A percentile compares a stretch with the other conserved stretches of the same genome.
Evolutionary conservation across 768 basidiomycete genomes (phyloP).

Genomic region (Paxillus involutus): DNA sequence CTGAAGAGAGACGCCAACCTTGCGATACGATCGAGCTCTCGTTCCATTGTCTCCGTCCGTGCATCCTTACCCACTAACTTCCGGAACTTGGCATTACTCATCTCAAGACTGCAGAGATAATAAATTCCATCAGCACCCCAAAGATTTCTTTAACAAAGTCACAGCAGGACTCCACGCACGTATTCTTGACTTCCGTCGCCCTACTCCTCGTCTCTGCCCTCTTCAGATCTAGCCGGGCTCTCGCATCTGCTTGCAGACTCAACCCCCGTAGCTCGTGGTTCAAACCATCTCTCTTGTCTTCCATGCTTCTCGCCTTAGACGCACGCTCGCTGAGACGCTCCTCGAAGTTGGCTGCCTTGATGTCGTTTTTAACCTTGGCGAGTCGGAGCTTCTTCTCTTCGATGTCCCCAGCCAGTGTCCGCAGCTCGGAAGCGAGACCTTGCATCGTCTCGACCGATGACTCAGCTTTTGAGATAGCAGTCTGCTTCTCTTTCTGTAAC

Average conservation of each 20-base stretch:
- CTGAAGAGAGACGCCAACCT: constrained; percentile 45
- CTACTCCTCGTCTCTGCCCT: constrained; percentile 65
- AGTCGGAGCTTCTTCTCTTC: constrained; percentile 66
- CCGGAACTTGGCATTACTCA: constrained; percentile 59
- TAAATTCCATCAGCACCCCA: constrained; percentile 3
- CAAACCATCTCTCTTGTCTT: constrained; percentile 67
- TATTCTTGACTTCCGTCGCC: constrained; percentile 61
- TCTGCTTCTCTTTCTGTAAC: constrained; percentile 49
- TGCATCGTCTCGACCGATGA: constrained; percentile 56
- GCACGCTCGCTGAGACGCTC: constrained; percentile 56
- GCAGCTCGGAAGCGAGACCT: constrained; percentile 51
- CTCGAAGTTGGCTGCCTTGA: constrained; percentile 64
- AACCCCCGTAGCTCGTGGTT: constrained; percentile 69
- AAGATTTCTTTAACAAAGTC: background rate
- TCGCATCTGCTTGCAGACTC: constrained; percentile 74
- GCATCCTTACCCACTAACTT: constrained; percentile 64
- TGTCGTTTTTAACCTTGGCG: constrained; percentile 56
- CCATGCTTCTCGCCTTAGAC: constrained; percentile 54
- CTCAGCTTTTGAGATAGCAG: constrained; percentile 52
- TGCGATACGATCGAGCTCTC: constrained; percentile 58
- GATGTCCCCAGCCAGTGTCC: constrained; percentile 57
- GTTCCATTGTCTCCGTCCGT: constrained; percentile 67
- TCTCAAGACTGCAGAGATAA: constrained; percentile 52
- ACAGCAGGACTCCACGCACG: constrained; percentile 43
- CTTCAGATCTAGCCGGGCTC: constrained; percentile 79